A percentile compares a stretch with the other conserved stretches of the same genome.
Conservation (phyloP, 805 yeast genomes). For the Metschnikowia kofuensis region DNA sequence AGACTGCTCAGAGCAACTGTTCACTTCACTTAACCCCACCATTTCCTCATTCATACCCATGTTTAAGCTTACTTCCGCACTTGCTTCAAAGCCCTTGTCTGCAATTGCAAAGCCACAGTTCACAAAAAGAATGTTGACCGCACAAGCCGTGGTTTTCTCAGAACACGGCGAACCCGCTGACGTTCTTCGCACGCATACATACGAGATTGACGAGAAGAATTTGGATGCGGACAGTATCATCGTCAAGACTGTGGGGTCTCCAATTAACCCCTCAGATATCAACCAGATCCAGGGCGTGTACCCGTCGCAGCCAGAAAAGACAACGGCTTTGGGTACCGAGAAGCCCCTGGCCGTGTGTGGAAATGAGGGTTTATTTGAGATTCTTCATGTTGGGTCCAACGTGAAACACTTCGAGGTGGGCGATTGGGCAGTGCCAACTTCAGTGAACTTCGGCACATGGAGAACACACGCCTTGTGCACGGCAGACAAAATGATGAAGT, state of each 20-base stretch:
- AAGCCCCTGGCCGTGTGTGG: conserved; percentile 28
- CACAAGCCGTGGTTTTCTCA: conserved; percentile 66
- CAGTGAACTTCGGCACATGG: conserved; percentile 92
- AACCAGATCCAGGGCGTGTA: conserved; percentile 47
- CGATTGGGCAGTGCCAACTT: conserved; percentile 84
- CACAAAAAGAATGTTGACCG: conserved; percentile 38
- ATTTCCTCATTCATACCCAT: not conserved
- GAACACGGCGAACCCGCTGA: conserved; percentile 66
- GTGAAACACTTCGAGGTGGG: conserved; percentile 29
- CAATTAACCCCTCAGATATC: conserved; percentile 45
- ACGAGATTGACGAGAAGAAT: conserved; percentile 46
- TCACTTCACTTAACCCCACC: not conserved
- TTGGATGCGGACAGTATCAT: conserved; percentile 31
- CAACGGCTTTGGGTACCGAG: conserved; percentile 51
- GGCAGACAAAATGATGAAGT: conserved; percentile 51
- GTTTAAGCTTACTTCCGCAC: conserved; percentile 11
- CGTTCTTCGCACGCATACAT: conserved; percentile 50
- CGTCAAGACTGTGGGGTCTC: conserved; percentile 39
- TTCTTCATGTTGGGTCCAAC: conserved; percentile 17
- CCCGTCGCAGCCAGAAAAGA: conserved; percentile 48
- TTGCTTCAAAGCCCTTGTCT: conserved; percentile 3
- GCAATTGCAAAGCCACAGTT: conserved; percentile 5
- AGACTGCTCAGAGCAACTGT: not conserved
- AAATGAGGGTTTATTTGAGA: conserved; percentile 21
- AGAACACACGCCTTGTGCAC: conserved; percentile 63